Conservation (phyloP, 208 protist species). For the Leptomonas pyrrhocoris region DNA sequence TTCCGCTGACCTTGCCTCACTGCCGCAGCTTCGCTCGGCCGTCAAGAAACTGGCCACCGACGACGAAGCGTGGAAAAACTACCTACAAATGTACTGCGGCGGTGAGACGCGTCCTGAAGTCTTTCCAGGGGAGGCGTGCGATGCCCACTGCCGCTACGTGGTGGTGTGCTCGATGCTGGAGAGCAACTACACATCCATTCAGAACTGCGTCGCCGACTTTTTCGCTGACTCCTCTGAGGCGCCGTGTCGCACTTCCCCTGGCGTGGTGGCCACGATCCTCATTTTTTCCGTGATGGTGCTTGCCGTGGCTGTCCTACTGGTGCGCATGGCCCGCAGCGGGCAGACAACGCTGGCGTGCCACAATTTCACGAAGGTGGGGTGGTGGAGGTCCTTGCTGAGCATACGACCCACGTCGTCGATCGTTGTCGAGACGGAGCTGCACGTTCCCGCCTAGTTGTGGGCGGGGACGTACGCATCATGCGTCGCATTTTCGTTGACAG, state of each 20-base stretch:
- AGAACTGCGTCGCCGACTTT: conserved; percentile 36
- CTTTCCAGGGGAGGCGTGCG: conserved; percentile 43
- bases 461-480: neutral
- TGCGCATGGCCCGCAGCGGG: conserved; percentile 19
- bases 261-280: conserved; percentile 8
- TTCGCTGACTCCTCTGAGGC: neutral
- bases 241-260: neutral
- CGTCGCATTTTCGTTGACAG: too few species aligned
- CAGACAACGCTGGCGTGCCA: conserved; percentile 11
- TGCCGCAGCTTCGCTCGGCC: conserved; percentile 17
- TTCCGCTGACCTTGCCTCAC: conserved; percentile 25
- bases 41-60: conserved; percentile 32
- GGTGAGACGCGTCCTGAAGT: conserved; percentile 31
- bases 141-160: conserved; percentile 54
- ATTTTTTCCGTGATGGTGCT: conserved; percentile 1
- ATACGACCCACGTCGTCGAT: neutral
- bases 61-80: conserved; percentile 51
- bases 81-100: conserved; percentile 45
- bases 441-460: neutral
- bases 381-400: conserved; percentile 16
- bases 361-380: neutral
- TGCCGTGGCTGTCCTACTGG: conserved; percentile 1
- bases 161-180: conserved; percentile 61
- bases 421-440: neutral
- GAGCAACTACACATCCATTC: conserved; percentile 36